phyloP scores from a whole-genome alignment of 2,329 filamentous ascomycete species.

The Fusarium euwallaceae region DNA sequence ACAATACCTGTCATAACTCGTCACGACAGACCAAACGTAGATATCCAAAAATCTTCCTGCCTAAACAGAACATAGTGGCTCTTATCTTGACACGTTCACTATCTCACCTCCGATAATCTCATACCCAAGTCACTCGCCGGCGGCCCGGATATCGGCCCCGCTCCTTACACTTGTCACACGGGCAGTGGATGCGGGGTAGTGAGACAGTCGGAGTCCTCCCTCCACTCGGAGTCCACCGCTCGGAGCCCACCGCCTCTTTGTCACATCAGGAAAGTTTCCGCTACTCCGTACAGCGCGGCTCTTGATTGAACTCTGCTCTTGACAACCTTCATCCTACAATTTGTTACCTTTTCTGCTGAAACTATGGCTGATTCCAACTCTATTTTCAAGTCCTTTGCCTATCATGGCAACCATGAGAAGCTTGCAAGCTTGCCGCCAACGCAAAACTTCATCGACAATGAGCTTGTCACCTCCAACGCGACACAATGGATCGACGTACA shows the following conservation, averaged over 20 bases:
- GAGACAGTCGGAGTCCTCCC: conserved; percentile 17
- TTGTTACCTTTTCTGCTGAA: not conserved
- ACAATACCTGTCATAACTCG: not conserved
- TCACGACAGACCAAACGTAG: not conserved
- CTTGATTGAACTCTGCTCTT: not conserved
- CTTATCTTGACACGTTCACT: not conserved
- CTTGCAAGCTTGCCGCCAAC: conserved; percentile 63
- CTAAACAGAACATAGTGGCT: not conserved
- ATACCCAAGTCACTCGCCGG: not conserved
- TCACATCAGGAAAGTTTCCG: conserved; percentile 30
- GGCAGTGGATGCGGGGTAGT: conserved; percentile 35
- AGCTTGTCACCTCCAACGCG: conserved; percentile 73
- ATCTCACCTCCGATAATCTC: not conserved
- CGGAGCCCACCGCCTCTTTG: conserved; percentile 32
- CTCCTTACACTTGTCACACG: conserved; percentile 27
- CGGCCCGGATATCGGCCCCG: conserved; percentile 14
- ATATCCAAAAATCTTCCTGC: not conserved
- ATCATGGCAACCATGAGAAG: conserved; percentile 44
- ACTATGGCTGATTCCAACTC: conserved; percentile 31
- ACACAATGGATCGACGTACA: conserved; percentile 79
- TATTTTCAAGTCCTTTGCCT: conserved; percentile 33
- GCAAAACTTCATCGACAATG: conserved; percentile 80
- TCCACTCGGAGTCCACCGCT: conserved; percentile 30
- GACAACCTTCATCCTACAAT: not conserved
- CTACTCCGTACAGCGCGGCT: conserved; percentile 4